Base-by-base conservation (phyloP, 2,329 filamentous ascomycete species). In the Byssothecium circinans region DNA sequence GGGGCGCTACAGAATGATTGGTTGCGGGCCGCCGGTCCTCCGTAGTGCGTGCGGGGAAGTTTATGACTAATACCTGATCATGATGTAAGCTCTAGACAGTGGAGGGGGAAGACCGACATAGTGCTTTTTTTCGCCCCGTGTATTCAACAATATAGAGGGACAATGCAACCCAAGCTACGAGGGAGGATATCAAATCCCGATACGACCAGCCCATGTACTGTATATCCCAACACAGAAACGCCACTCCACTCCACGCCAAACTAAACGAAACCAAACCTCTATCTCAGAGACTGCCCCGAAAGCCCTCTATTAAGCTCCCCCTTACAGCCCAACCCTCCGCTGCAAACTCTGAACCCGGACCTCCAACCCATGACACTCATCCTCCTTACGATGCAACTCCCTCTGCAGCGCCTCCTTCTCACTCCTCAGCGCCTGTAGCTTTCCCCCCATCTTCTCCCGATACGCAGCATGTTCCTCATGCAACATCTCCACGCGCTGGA, bases 371-470 rank as follows among this genome's bases (percentile, higher is more conserved):
- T 70, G 62, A 47, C 64, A 68, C 23, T 72, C 70, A 45, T 74
- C 71, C 52, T 74, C 72, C 54, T 67, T 68, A 27, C 62, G 57
- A 41, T 71, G 64, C 47, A 74, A 48, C 36, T 73, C 69, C 47
- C 53, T 68, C 55, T 71, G 69, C 50, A 74, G 51, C 2, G 42
- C 49, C 57, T 74, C 71, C 58, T 74, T 74, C 53, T 74, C 72
- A 2, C 61, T 65, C 30, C 71, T 52, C n/a, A 74, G 54, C 15
- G 62, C 60, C 51, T 73, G 70, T 43, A 74, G 45, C 53, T 62
- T 69, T 6, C 58, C 59, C 2, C 68, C 71, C 29, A 70, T 61
- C 41, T 57, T 62, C 58, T 74, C 71, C 6, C 71, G 60, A 47
- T 73, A 71, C 35, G 48, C 63, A 1, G 68, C 60, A 45, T 73